Evolutionary conservation across 257 asterid species (phyloP).

Genomic region (Anisodus acutangulus): DNA sequence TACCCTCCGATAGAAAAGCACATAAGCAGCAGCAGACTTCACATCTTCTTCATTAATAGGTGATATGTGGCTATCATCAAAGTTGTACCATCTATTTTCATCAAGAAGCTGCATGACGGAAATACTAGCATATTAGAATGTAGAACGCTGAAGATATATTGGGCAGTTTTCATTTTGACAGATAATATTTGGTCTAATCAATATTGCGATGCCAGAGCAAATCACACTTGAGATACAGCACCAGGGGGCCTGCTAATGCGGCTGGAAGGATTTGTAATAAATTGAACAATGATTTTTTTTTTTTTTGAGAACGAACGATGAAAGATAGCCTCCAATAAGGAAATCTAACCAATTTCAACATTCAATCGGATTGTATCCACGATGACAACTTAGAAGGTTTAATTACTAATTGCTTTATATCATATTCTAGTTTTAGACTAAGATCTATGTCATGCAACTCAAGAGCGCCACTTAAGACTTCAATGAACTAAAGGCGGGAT

Average conservation of each 20-base stretch:
- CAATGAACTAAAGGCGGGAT: not conserved
- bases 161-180: not conserved
- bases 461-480: not conserved
- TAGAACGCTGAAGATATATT: not conserved
- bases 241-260: not conserved
- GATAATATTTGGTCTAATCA: not conserved
- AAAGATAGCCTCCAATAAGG: slow-evolving; percentile 7
- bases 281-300: not conserved
- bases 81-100: slow-evolving; percentile 95
- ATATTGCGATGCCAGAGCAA: not conserved
- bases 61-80: slow-evolving; percentile 90
- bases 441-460: slow-evolving; percentile 6
- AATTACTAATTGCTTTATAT: slow-evolving; percentile 15
- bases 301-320: not conserved
- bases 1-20: slow-evolving; percentile 87
- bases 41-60: slow-evolving; percentile 88
- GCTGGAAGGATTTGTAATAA: slow-evolving; percentile 6
- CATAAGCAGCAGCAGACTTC: slow-evolving; percentile 93
- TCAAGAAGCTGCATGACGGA: slow-evolving; percentile 72
- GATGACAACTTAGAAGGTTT: not conserved
- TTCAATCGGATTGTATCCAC: slow-evolving; percentile 7
- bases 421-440: not conserved
- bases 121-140: not conserved
- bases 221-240: slow-evolving; percentile 17
- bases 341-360: slow-evolving; percentile 3